phyloP scores from a whole-genome alignment of 2,329 filamentous ascomycete species.

The Fusarium pseudocircinatum region DNA sequence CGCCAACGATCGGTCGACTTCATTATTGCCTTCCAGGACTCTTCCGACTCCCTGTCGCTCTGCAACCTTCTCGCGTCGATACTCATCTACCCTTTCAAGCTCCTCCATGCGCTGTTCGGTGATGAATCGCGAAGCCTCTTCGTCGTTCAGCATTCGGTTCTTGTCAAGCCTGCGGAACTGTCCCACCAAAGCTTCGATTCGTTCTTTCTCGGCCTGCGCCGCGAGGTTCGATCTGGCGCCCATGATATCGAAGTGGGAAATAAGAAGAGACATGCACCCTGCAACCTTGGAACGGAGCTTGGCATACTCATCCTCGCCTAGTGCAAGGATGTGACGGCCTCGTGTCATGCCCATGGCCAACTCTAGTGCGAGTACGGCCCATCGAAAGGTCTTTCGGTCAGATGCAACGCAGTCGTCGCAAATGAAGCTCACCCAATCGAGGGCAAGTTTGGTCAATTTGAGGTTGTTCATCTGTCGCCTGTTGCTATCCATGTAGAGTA shows the following conservation, averaged over 20 bases:
- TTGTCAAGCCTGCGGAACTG: slow-evolving; percentile 83
- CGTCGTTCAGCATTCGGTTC: slow-evolving; percentile 77
- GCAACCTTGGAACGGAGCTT: slow-evolving; percentile 87
- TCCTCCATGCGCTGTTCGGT: slow-evolving; percentile 78
- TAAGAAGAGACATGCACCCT: slow-evolving; percentile 95
- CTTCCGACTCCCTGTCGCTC: slow-evolving; percentile 89
- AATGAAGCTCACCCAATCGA: slow-evolving; percentile 98
- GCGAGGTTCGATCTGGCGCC: slow-evolving; percentile 92
- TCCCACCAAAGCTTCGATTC: slow-evolving; percentile 80
- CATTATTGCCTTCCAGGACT: slow-evolving; percentile 93
- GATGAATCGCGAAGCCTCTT: slow-evolving; percentile 81
- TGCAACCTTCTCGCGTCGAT: slow-evolving; percentile 80
- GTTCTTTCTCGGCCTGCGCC: slow-evolving; percentile 91
- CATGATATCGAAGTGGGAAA: slow-evolving; percentile 99
- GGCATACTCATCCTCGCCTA: slow-evolving; percentile 88
- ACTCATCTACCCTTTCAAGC: slow-evolving; percentile 79
- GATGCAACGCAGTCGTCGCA: slow-evolving; percentile 96
- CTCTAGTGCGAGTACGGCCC: slow-evolving; percentile 94
- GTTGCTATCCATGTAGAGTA: slow-evolving; percentile 96
- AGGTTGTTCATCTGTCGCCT: slow-evolving; percentile 96
- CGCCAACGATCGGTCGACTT: slow-evolving; percentile 93
- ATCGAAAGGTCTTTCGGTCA: slow-evolving; percentile 95
- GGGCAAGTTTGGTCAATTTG: slow-evolving; percentile 88
- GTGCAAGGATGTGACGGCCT: slow-evolving; percentile 89
- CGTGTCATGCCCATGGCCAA: slow-evolving; percentile 98